phyloP scores from a whole-genome alignment of 331 rosid genomes.

The Ulmus americana region DNA sequence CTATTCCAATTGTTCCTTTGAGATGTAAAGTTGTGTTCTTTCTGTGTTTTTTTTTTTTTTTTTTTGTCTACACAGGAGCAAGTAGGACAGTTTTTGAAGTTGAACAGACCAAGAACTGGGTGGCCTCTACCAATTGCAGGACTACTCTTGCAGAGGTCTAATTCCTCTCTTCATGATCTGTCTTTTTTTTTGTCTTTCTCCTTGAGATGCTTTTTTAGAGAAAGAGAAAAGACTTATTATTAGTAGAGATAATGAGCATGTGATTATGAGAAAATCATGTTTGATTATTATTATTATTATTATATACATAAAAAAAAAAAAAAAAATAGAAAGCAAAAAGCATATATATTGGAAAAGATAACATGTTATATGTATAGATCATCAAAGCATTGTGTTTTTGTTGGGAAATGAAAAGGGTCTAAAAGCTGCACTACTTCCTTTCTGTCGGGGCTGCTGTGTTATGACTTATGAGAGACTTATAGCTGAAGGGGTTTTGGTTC shows the following conservation, averaged over 20 bases:
- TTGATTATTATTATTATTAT: background rate
- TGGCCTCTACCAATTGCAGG: constrained; percentile 64
- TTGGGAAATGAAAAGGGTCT: constrained; percentile 87
- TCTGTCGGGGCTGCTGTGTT: constrained; percentile 87
- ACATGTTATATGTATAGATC: background rate
- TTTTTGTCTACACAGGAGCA: constrained; percentile 61
- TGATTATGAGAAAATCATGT: background rate
- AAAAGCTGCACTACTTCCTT: constrained; percentile 97
- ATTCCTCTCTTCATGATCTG: constrained; percentile 13
- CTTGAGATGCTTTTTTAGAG: background rate
- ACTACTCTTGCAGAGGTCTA: constrained; percentile 61
- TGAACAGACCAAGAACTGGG: constrained; percentile 79
- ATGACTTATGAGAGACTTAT: constrained; percentile 35
- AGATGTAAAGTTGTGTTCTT: constrained; percentile 54
- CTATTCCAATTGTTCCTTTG: constrained; percentile 41
- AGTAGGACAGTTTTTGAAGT: constrained; percentile 68
- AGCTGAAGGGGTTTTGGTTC: constrained; percentile 53
- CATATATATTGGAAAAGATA: no score
- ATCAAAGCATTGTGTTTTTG: constrained; percentile 62
- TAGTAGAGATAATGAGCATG: constrained; percentile 40
- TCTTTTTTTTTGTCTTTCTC: background rate
- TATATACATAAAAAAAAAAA: background rate
- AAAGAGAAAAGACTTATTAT: background rate
- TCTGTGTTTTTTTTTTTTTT: constrained; percentile 63
- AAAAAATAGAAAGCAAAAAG: background rate